phyloP scores from a whole-genome alignment of 75 land plant species.

The Cryptomeria japonica region DNA sequence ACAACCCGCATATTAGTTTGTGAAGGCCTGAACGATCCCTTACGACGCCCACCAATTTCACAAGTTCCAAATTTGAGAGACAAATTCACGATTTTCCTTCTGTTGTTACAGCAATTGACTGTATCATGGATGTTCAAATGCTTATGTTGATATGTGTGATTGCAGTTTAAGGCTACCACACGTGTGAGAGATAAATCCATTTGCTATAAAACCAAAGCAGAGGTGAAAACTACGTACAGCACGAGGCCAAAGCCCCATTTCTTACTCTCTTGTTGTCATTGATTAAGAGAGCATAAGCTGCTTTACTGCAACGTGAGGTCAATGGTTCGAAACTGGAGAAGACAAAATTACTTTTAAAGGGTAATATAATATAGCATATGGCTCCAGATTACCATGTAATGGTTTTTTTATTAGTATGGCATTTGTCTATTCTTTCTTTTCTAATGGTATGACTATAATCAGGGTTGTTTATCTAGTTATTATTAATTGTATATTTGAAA shows the following conservation, averaged over 20 bases:
- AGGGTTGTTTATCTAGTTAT: no score
- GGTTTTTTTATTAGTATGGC: no score
- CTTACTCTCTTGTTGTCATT: not conserved
- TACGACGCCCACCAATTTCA: not conserved
- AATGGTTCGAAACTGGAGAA: no score
- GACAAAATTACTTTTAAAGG: no score
- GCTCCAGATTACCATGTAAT: no score
- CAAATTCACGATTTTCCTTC: not conserved
- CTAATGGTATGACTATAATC: no score
- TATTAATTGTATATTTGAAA: no score
- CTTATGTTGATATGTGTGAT: not conserved
- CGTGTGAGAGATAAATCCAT: not conserved
- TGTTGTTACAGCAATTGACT: not conserved
- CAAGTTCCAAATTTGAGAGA: not conserved
- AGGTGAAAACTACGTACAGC: not conserved
- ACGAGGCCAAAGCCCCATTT: not conserved
- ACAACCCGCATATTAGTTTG: not conserved
- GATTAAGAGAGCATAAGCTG: not conserved
- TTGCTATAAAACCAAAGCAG: not conserved
- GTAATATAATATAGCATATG: no score
- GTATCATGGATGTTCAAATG: not conserved
- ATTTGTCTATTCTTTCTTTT: no score
- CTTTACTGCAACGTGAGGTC: no score
- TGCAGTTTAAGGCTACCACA: not conserved
- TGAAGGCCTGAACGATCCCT: not conserved